Evolutionary conservation across 345 rosid species (phyloP), one percentile per base, ranked within the genome.

Genomic region (Bruguiera parviflora): DNA sequence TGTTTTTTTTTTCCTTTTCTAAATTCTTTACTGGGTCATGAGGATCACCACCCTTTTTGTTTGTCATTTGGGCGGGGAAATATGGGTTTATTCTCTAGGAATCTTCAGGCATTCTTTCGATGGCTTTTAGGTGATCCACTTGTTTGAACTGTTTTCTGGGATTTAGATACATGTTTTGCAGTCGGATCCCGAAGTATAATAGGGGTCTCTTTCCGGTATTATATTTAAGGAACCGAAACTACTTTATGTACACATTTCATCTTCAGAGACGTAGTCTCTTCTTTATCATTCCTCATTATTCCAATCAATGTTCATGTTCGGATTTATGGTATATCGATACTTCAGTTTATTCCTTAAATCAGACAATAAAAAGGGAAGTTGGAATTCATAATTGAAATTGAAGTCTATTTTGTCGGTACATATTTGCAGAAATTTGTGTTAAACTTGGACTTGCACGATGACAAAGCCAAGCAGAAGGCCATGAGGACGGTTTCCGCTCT

Each of bases 381-480:
- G 18, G 49, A 43, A 43, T 43, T 43, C 18, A 15, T 18, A 43
- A 43, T 43, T 43, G 49, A 43, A 13, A 13, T 43, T 43, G 49
- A 43, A 15, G 19, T 13, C 18, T 43, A 43, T 43, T 43, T 43
- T 43, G 19, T 43, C 49, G 29, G 28, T 56, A 21, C 27, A 61
- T 49, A 65, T 8, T 70, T 78, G 85, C 92, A 94, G 98, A 94
- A 91, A 83, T 35, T 84, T 51, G 93, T 94, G 53, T 22, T 94
- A 74, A 91, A 82, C 77, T 27, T 91, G 89, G 97, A 91, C 71
- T 73, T 94, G 74, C 75, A 75, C 32, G 93, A 89, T 76, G 90
- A 78, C 74, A 94, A 86, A 67, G 97, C 87, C 63, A 94, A 91
- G 81, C 95, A 91, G 66, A 94, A 89, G 86, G 98, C 97, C 43